Percentiles rank a stretch among this genome's conserved stretches.
Evolutionary conservation across 208 protist genomes (phyloP).

Genomic region (Acanthamoeba lenticulata): DNA sequence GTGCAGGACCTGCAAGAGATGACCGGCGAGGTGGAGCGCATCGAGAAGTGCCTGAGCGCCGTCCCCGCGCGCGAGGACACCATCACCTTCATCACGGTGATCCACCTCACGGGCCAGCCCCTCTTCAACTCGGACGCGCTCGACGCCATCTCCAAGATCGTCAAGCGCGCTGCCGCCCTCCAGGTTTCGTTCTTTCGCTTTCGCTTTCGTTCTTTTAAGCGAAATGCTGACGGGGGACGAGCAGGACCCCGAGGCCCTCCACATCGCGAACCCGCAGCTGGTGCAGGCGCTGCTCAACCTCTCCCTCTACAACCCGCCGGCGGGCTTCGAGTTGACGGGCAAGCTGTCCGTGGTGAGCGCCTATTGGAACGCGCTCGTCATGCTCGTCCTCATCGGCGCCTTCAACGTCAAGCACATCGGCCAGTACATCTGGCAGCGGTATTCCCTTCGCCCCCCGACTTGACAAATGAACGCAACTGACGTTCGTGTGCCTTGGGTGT

Average conservation of each 20-base stretch:
- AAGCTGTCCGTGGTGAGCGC: background rate
- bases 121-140: slow-evolving; percentile 60
- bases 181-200: background rate
- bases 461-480: background rate
- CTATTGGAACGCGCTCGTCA: slow-evolving; percentile 31
- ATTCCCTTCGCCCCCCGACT: background rate
- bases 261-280: slow-evolving; percentile 44
- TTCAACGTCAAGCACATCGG: slow-evolving; percentile 32
- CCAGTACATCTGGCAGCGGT: slow-evolving; percentile 52
- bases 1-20: slow-evolving; percentile 25
- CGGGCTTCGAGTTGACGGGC: background rate
- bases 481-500: background rate
- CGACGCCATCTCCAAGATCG: background rate
- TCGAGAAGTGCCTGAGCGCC: background rate
- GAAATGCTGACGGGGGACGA: background rate
- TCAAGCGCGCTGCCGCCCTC: slow-evolving; percentile 30
- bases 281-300: slow-evolving; percentile 59
- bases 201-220: background rate
- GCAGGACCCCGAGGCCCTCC: slow-evolving; percentile 21
- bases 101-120: slow-evolving; percentile 53
- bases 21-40: background rate
- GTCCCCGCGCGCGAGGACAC: slow-evolving; percentile 52
- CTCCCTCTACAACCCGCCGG: slow-evolving; percentile 48
- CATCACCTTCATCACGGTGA: slow-evolving; percentile 58
- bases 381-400: slow-evolving; percentile 35